Conservation (phyloP, 192 early-diverging fungal genomes). For the Phlyctochytrium planicorne region DNA sequence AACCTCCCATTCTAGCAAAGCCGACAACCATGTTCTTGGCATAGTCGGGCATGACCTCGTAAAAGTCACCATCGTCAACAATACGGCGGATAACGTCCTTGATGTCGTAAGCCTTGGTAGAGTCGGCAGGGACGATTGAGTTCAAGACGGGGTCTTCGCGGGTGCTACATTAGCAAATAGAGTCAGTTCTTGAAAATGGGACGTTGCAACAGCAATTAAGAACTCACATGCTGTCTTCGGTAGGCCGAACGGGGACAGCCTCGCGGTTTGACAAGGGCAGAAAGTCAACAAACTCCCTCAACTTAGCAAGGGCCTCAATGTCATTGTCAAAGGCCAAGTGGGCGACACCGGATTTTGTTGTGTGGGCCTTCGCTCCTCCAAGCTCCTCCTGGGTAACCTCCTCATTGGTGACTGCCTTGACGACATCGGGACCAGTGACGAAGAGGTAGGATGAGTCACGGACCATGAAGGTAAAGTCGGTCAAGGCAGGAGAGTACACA, state of each 20-base stretch:
- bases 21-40: slow-evolving; percentile 92
- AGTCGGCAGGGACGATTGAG: slow-evolving; percentile 85
- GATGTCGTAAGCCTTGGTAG: slow-evolving; percentile 93
- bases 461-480: slow-evolving; percentile 98
- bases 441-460: slow-evolving; percentile 91
- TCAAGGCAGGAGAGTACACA: slow-evolving; percentile 96
- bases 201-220: not conserved
- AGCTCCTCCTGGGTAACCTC: slow-evolving; percentile 92
- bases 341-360: slow-evolving; percentile 88
- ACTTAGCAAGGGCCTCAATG: slow-evolving; percentile 76
- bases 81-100: slow-evolving; percentile 78
- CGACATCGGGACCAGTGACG: slow-evolving; percentile 96
- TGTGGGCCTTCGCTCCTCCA: slow-evolving; percentile 88
- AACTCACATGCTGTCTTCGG: slow-evolving; percentile 56
- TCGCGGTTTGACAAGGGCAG: slow-evolving; percentile 83
- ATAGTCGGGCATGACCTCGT: slow-evolving; percentile 88
- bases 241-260: slow-evolving; percentile 58
- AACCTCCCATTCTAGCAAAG: slow-evolving; percentile 81
- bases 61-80: slow-evolving; percentile 82
- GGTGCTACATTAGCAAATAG: too few relatives aligned
- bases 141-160: slow-evolving; percentile 79
- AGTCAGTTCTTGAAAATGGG: too few relatives aligned
- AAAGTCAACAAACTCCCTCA: slow-evolving; percentile 86
- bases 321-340: slow-evolving; percentile 94
- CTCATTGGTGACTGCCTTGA: slow-evolving; percentile 95